Evolutionary conservation across 2,329 filamentous ascomycete genomes (phyloP), one percentile per base, ranked within the genome.

Genomic region (Colletotrichum caudatum): DNA sequence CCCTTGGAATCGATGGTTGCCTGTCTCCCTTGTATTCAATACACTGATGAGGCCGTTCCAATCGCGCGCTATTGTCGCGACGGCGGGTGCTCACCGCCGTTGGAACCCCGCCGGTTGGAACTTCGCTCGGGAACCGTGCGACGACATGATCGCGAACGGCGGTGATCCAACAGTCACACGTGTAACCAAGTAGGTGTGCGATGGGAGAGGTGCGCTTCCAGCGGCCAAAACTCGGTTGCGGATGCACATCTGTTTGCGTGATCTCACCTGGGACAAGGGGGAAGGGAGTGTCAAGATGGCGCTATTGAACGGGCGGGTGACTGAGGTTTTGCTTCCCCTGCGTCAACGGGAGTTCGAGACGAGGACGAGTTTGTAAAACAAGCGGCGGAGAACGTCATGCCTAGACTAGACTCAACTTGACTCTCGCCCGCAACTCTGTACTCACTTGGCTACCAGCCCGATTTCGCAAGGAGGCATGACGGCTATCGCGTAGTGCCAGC

Each of bases 361-460:
- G 53, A 66, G 23, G 46, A 68, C 23, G 57, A 61, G 26, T 8
- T 53, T 37, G 50, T 70, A 57, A 35, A 26, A 70, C 41, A 33
- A 29, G 18, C 20, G 35, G 39, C 26, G 8, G 33, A 14, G 46
- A 53, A 26, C 23, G 57, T 50, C 64, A 67, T 59, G 18, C 46
- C 41, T 39, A 54, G 64, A 44, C 64, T 68, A 54, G 64, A 44
- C 64, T 68, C n/a, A n/a, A 63, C 58, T 68, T 62, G 64, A 37
- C n/a, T 37, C 33, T 26, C 14, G 29, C 9, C 44, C 35, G 14
- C 20, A 23, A 29, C 33, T 23, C 16, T 64, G 60, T 41, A 51
- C 60, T 41, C 46, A 53, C 33, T 41, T 29, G 46, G 26, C 23
- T 26, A 26, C n/a, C 60, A 29, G 26, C 60, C 51, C n/a, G 29